These are phyloP conservation scores for Colletotrichum sp. DNA, from an alignment of 2,329 filamentous ascomycete genomes.

Conservation along the genomic window DNA sequence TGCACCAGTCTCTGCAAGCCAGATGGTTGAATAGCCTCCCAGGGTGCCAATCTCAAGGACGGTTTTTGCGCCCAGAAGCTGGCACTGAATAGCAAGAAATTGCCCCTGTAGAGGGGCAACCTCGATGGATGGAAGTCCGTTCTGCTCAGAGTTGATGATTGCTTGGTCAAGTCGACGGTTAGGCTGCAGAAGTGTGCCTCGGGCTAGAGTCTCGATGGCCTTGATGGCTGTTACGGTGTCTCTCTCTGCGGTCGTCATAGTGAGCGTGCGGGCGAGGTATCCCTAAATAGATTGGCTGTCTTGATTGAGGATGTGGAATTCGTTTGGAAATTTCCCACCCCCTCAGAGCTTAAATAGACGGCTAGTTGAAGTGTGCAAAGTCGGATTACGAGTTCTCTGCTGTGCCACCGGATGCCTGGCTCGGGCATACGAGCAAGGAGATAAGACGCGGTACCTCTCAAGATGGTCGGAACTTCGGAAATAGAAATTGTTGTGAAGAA, in stretches of 20 bases:
- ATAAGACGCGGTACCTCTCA: not conserved
- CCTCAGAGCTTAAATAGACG: not conserved
- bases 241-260: not conserved
- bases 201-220: not conserved
- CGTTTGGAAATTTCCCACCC: not conserved
- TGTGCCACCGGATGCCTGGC: not conserved
- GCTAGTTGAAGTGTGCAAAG: not conserved
- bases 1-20: slow-evolving; percentile 47
- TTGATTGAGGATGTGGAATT: no score
- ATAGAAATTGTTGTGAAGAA: not conserved
- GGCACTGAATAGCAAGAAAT: slow-evolving; percentile 42
- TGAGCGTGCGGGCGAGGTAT: not conserved
- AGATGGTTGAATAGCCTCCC: slow-evolving; percentile 59
- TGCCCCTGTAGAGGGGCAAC: slow-evolving; percentile 40
- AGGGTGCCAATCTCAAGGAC: slow-evolving; percentile 61
- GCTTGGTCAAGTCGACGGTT: slow-evolving; percentile 28
- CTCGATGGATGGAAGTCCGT: slow-evolving; percentile 41
- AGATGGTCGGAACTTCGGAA: not conserved
- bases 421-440: not conserved
- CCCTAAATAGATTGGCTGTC: not conserved
- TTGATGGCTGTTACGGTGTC: not conserved
- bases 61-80: slow-evolving; percentile 36
- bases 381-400: not conserved
- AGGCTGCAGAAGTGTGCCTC: not conserved
- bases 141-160: slow-evolving; percentile 32